Conservation (phyloP, 331 rosid species). For the Quercus tomentella region DNA sequence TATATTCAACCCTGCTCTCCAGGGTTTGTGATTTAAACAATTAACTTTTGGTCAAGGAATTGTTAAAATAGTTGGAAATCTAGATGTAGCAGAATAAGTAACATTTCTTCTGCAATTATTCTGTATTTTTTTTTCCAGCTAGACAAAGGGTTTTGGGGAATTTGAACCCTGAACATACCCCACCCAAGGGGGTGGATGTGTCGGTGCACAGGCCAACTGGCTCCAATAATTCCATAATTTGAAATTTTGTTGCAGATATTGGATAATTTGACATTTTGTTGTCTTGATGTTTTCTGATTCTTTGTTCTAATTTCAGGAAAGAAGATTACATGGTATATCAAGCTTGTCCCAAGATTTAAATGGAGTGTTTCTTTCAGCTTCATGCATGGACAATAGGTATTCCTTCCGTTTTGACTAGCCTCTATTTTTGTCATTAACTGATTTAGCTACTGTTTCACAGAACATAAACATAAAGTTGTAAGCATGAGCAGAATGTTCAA, state of each 20-base stretch:
- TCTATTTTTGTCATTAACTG: background rate
- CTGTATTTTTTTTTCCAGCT: too few relatives aligned
- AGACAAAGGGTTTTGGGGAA: too few relatives aligned
- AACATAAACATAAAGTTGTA: background rate
- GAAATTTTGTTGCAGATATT: background rate
- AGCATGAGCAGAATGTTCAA: background rate
- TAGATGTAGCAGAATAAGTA: slow-evolving; percentile 1
- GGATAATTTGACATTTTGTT: background rate
- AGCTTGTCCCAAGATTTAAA: slow-evolving; percentile 91
- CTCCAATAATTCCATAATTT: background rate
- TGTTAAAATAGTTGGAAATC: background rate
- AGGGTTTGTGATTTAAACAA: background rate
- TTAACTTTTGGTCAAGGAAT: background rate
- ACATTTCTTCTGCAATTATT: background rate
- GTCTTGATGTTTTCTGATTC: slow-evolving; percentile 3
- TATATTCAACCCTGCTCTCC: background rate
- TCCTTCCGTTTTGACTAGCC: background rate
- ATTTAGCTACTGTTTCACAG: background rate
- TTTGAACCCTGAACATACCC: too few relatives aligned
- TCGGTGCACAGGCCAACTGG: too few relatives aligned
- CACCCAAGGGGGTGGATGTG: too few relatives aligned
- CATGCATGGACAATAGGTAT: slow-evolving; percentile 95
- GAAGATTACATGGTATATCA: slow-evolving; percentile 79
- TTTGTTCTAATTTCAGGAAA: slow-evolving; percentile 48
- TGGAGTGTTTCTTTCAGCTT: slow-evolving; percentile 78